phyloP scores from a whole-genome alignment of 805 yeast species.

The Yarrowia deformans region DNA sequence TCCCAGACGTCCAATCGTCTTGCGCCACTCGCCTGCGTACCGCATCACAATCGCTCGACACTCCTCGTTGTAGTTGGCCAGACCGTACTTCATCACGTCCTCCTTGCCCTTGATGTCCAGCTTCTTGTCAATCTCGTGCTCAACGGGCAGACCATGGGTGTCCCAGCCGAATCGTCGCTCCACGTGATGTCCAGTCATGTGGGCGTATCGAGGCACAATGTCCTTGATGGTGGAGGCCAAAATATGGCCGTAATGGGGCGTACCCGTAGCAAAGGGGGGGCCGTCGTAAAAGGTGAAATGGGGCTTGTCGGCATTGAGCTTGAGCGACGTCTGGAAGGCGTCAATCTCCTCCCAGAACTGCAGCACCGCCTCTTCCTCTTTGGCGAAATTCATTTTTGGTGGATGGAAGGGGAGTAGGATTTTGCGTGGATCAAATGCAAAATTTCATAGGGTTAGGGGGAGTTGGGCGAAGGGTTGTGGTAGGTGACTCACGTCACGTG shows the following conservation, averaged over 20 bases:
- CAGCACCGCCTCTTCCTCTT: constrained; percentile 85
- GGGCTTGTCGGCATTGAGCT: constrained; percentile 83
- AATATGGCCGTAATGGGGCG: constrained; percentile 98
- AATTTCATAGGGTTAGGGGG: constrained; percentile 37
- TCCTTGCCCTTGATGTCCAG: constrained; percentile 91
- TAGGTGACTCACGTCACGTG: constrained; percentile 36
- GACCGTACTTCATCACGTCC: constrained; percentile 93
- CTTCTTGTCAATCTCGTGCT: constrained; percentile 98
- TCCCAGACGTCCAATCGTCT: constrained; percentile 91
- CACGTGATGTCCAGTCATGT: constrained; percentile 95
- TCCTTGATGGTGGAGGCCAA: constrained; percentile 97
- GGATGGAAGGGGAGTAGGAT: too few relatives aligned
- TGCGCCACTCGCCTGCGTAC: constrained; percentile 94
- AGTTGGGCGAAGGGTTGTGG: not conserved
- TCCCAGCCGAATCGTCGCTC: constrained; percentile 99
- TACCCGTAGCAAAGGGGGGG: constrained; percentile 99
- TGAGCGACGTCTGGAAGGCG: constrained; percentile 89
- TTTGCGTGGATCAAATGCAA: not conserved
- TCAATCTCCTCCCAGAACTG: constrained; percentile 86
- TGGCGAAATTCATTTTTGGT: constrained; percentile 65
- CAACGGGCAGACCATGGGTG: constrained; percentile 98
- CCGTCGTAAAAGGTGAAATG: constrained; percentile 96
- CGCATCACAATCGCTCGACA: constrained; percentile 98
- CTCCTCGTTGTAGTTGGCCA: constrained; percentile 90
- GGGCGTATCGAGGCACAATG: constrained; percentile 95